Conservation (phyloP, 495 filamentous ascomycete genomes). For the Podospora anserina region DNA sequence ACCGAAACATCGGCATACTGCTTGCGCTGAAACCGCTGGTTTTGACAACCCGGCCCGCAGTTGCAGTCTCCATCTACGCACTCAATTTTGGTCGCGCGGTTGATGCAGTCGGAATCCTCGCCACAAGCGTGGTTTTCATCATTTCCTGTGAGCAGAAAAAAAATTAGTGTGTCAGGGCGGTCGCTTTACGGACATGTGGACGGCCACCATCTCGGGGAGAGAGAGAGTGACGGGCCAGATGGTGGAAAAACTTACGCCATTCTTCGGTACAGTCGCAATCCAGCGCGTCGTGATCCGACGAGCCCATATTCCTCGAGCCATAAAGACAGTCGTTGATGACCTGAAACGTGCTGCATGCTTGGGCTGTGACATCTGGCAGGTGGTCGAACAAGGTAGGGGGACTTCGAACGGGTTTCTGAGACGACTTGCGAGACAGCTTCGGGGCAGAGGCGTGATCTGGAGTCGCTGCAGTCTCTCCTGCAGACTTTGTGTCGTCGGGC, state of each 20-base stretch:
- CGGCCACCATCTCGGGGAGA: background rate
- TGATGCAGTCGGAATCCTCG: conserved; percentile 98
- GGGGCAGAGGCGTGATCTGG: conserved; percentile 51
- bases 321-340: conserved; percentile 81
- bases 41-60: conserved; percentile 85
- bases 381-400: conserved; percentile 64
- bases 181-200: conserved; percentile 17
- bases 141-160: conserved; percentile 52
- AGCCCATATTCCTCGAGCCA: conserved; percentile 81
- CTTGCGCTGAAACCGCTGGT: conserved; percentile 89
- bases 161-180: conserved; percentile 16
- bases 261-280: conserved; percentile 95
- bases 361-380: conserved; percentile 68
- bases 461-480: conserved; percentile 40
- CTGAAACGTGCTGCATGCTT: conserved; percentile 73
- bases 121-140: conserved; percentile 82
- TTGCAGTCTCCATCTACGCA: conserved; percentile 79
- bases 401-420: conserved; percentile 62
- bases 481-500: conserved; percentile 43
- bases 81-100: conserved; percentile 96
- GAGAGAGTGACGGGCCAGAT: background rate
- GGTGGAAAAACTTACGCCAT: conserved; percentile 71
- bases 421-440: conserved; percentile 71
- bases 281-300: conserved; percentile 83
- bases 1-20: conserved; percentile 90